These are phyloP conservation scores for Arctium lappa DNA, from an alignment of 129 eudicot genomes.

Conservation along the genomic window DNA sequence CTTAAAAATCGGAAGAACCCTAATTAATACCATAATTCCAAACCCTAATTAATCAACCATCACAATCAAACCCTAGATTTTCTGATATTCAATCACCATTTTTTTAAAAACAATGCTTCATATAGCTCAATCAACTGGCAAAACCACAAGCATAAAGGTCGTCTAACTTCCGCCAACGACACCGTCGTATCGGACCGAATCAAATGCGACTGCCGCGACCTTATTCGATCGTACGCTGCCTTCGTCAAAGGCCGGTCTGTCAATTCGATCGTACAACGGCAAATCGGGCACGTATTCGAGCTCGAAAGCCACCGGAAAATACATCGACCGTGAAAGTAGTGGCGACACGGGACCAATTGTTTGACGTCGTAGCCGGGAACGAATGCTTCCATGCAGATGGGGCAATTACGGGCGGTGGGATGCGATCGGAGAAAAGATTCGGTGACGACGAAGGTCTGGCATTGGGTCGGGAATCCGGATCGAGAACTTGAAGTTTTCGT, in stretches of 20 bases:
- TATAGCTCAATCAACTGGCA: constrained; percentile 8
- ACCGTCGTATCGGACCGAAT: background rate
- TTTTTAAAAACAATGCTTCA: background rate
- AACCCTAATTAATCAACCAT: background rate
- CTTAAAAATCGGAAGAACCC: background rate
- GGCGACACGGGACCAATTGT: constrained; percentile 11
- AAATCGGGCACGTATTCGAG: constrained; percentile 4
- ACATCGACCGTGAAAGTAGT: constrained; percentile 6
- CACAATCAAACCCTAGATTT: too few species aligned
- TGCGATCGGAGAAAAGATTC: background rate
- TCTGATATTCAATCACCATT: background rate
- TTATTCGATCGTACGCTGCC: too few species aligned
- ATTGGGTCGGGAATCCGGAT: background rate
- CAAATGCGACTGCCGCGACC: background rate
- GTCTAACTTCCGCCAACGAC: background rate
- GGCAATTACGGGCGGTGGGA: background rate
- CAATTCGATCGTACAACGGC: background rate
- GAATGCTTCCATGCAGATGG: constrained; percentile 2
- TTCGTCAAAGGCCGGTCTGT: background rate
- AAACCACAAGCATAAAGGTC: background rate
- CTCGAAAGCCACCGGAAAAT: background rate
- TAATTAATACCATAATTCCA: background rate
- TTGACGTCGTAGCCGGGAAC: background rate
- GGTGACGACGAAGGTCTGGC: background rate
- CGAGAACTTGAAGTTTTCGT: background rate